Percentiles rank a stretch among this genome's conserved stretches.
Conservation (phyloP, 179 eudicot genomes). For the Corrigiola litoralis region DNA sequence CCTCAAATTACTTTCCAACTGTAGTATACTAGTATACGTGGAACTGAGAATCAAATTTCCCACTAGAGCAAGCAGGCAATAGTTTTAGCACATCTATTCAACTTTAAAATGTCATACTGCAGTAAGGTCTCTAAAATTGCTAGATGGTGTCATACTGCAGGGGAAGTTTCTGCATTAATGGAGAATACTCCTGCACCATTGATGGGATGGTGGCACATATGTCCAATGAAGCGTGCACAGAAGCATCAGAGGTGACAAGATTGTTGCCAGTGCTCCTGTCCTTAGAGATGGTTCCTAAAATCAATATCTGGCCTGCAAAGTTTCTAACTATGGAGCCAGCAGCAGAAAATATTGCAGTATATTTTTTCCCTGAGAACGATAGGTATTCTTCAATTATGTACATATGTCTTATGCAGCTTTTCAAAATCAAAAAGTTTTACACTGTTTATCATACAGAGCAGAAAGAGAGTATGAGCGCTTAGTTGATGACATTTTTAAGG, state of each 20-base stretch:
- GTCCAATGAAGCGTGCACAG: slow-evolving; percentile 11
- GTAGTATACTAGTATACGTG: no score
- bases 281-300: slow-evolving; percentile 21
- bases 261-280: slow-evolving; percentile 21
- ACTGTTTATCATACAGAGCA: slow-evolving; percentile 11
- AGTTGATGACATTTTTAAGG: slow-evolving; percentile 24
- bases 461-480: slow-evolving; percentile 28
- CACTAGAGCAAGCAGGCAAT: neutral
- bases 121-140: neutral
- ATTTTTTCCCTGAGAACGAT: slow-evolving; percentile 27
- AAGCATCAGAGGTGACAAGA: slow-evolving; percentile 15
- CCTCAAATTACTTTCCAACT: no score
- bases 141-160: slow-evolving; percentile 5
- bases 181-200: slow-evolving; percentile 11
- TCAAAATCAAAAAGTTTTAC: neutral
- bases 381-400: slow-evolving; percentile 4
- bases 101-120: neutral
- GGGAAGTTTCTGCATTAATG: slow-evolving; percentile 21
- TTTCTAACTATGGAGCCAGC: slow-evolving; percentile 18
- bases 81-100: neutral
- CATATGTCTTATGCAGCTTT: neutral
- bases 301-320: slow-evolving; percentile 24
- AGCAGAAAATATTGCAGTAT: slow-evolving; percentile 12
- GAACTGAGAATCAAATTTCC: neutral
- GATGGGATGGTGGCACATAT: slow-evolving; percentile 16